Conservation (phyloP, 805 yeast species). For the Metschnikowia drakensbergensis region DNA sequence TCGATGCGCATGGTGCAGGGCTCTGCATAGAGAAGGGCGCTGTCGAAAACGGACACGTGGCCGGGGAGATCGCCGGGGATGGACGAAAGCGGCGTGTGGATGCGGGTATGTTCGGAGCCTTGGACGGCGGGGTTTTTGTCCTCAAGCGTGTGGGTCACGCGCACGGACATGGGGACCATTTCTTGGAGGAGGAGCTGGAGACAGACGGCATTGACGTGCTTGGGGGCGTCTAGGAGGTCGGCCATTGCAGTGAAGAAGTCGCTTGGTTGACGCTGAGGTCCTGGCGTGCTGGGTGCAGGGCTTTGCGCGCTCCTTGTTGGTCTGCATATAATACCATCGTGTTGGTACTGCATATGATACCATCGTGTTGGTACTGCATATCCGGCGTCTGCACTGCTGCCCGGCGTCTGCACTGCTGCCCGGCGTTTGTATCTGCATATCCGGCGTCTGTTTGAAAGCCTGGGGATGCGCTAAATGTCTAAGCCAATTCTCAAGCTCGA, state of each 20-base stretch:
- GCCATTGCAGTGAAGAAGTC: constrained; percentile 1
- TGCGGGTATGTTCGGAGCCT: constrained; percentile 16
- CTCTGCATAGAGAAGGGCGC: constrained; percentile 35
- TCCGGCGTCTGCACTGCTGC: too few species aligned
- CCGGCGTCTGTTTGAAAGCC: too few species aligned
- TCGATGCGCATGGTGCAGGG: constrained; percentile 61
- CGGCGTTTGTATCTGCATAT: too few species aligned
- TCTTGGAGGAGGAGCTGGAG: constrained; percentile 70
- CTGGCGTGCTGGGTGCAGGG: too few species aligned
- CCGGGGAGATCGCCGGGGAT: constrained; percentile 40
- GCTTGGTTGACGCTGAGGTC: too few species aligned
- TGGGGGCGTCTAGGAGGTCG: constrained; percentile 13
- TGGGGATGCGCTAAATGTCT: too few species aligned
- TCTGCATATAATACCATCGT: too few species aligned
- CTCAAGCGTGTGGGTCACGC: constrained; percentile 50
- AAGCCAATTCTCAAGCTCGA: too few species aligned
- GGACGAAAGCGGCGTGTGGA: constrained; percentile 26
- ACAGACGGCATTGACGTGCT: constrained; percentile 49
- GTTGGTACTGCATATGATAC: not conserved
- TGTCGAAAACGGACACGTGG: constrained; percentile 38
- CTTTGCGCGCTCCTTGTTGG: too few species aligned
- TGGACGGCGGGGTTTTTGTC: not conserved
- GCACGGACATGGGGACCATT: constrained; percentile 65
- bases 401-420: too few species aligned
- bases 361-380: not conserved